Evolutionary conservation across 306 rosid genomes (phyloP), one percentile per base, ranked within the genome.

Genomic region (Trifolium repens): DNA sequence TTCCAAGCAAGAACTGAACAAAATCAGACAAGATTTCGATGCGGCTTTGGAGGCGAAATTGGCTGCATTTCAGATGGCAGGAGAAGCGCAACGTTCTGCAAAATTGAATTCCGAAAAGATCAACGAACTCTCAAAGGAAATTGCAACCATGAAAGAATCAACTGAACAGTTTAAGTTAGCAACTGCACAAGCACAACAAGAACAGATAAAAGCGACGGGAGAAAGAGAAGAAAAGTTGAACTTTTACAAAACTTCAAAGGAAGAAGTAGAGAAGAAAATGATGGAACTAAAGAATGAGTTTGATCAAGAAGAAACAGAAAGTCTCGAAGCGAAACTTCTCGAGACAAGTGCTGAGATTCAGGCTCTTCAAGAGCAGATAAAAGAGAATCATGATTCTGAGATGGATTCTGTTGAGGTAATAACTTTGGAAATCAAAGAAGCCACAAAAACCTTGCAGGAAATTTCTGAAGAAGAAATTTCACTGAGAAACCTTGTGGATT

Each of bases 51-150:
- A 94, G 85, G 87, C 91, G 14, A 94, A 92, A 69, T 68, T 82
- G 16, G 89, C 86, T 34, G 96, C 99, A 1, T 94, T 94, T 75
- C 99, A 94, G 60, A 82, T 82, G n/a, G 99, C 93, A 9, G 97
- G 90, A 15, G 99, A 94, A 80, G 97, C 96, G 1, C 96, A 89
- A 54, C 90, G 96, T 32, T 87, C 92, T 0, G 96, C 96, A 0
- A 89, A 90, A 5, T 16, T 85, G 12, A 87, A 88, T 82, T 26
- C 83, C 0, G 96, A 94, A 50, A 89, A 84, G 80, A 57, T 72
- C 65, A 61, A 54, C 4, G 92, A 92, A 81, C 81, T 94, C 32
- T 75, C 91, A 0, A 86, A 83, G 74, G 85, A 94, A 82, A 83
- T 92, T 53, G 81, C 87, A n/a, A 77, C 78, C 44, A 90, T 89